Evolutionary conservation across 2,329 filamentous ascomycete species (phyloP).

Genomic region (Immersiporthe knoxdaviesiana): DNA sequence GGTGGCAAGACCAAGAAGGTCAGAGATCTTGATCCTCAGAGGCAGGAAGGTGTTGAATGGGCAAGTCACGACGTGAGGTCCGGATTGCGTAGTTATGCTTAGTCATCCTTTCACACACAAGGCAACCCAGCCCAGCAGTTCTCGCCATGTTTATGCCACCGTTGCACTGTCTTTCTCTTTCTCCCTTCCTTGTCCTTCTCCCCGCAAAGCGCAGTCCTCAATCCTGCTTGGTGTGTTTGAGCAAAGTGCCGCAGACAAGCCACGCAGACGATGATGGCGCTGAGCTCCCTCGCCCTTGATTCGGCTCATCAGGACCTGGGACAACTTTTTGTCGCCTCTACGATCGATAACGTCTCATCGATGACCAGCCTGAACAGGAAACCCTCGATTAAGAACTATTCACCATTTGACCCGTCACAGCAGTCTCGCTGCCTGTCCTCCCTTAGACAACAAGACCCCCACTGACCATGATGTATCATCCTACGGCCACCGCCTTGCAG

Average conservation of each 20-base stretch:
- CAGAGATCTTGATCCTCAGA: background rate
- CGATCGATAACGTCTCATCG: background rate
- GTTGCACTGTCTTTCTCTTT: background rate
- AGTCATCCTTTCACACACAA: constrained; percentile 9
- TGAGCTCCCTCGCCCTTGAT: background rate
- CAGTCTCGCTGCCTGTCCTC: background rate
- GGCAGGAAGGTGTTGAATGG: background rate
- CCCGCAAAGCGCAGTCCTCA: no score
- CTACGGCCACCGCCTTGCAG: no score
- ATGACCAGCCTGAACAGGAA: background rate
- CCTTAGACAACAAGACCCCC: background rate
- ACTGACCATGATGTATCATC: background rate
- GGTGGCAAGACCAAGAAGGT: background rate
- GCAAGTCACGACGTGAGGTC: background rate
- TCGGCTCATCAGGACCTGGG: background rate
- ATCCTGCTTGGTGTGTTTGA: background rate
- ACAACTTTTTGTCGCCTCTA: background rate
- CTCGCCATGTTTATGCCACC: background rate
- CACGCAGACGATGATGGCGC: background rate
- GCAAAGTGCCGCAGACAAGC: background rate
- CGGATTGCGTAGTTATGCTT: background rate
- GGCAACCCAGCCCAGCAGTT: background rate
- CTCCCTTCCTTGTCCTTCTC: no score
- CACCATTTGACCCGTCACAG: background rate
- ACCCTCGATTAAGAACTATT: background rate